Evolutionary conservation across 2,329 filamentous ascomycete species (phyloP), one percentile per base, ranked within the genome.

Genomic region (Fonsecaea erecta): DNA sequence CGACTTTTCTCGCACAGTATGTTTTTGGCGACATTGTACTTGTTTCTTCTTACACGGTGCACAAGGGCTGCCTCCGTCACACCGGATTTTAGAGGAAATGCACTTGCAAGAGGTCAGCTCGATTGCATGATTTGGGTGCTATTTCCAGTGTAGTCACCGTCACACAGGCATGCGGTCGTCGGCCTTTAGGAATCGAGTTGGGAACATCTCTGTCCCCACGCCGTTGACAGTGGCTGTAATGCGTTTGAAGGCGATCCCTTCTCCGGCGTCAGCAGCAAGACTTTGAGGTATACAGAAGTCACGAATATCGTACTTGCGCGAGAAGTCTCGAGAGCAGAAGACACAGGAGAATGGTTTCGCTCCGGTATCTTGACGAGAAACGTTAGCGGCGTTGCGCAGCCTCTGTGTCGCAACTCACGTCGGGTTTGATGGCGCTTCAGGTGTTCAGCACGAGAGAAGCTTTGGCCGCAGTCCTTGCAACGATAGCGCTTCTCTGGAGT

Each of bases 361-460:
- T 34, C 80, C 80, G 43, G 80, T 79, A 73, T 82, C 80, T 82
- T 58, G 18, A 43, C 24, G n/a, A 18, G 8, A 16, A 6, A 18
- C 12, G 34, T 56, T 48, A 55, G 57, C 37, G n/a, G 28, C n/a
- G 18, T 26, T 32, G 24, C 16, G n/a, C 56, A 43, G 40, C 46
- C 62, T 61, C 54, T 52, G 30, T 74, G 77, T n/a, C 21, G 52
- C 34, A n/a, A 60, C 63, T 70, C 76, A 81, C 80, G 80, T 64
- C 79, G 75, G 43, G 81, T 73, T 67, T 81, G 78, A 68, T 82
- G 80, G 62, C 80, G 74, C 70, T 81, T 82, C 37, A 82, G 71
- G 71, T 82, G 80, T 73, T 82, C 80, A 71, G 80, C 79, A 63
- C 80, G 78, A 26, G 80, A 80, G 73, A 82, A 82, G 53, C 74